A percentile compares a stretch with the other conserved stretches of the same genome.
phyloP scores from a whole-genome alignment of 2,329 filamentous ascomycete species.

The Penicillium paneum region DNA sequence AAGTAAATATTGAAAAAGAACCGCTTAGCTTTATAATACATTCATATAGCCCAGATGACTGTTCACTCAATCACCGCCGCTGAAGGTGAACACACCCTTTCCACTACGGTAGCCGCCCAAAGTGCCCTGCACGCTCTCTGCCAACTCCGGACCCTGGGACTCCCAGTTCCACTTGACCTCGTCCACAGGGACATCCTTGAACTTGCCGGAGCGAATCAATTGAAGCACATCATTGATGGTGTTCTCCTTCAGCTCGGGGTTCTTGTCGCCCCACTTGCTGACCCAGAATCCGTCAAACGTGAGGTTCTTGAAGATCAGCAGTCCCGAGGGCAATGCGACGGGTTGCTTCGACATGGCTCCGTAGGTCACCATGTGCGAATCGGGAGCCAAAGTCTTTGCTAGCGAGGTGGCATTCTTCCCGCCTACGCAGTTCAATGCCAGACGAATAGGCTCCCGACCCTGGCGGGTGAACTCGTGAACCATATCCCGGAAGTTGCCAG shows the following conservation, averaged over 20 bases:
- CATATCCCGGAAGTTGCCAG: slow-evolving; percentile 46
- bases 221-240: slow-evolving; percentile 83
- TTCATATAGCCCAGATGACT: neutral
- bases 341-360: slow-evolving; percentile 93
- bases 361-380: slow-evolving; percentile 82
- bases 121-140: slow-evolving; percentile 74
- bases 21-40: neutral
- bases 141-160: slow-evolving; percentile 66
- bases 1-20: neutral
- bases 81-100: slow-evolving; percentile 87
- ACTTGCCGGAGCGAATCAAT: slow-evolving; percentile 70
- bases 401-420: slow-evolving; percentile 78
- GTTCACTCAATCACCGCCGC: slow-evolving; percentile 38
- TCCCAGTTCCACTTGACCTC: slow-evolving; percentile 80
- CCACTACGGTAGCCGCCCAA: slow-evolving; percentile 79
- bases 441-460: slow-evolving; percentile 66
- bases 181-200: slow-evolving; percentile 79
- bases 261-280: slow-evolving; percentile 76
- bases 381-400: slow-evolving; percentile 67
- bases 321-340: slow-evolving; percentile 71
- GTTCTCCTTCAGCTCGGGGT: slow-evolving; percentile 69
- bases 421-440: slow-evolving; percentile 91
- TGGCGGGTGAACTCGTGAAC: slow-evolving; percentile 67
- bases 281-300: slow-evolving; percentile 94
- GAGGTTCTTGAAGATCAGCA: slow-evolving; percentile 92